Evolutionary conservation across 768 basidiomycete genomes (phyloP), one percentile per base, ranked within the genome.

Genomic region (Gyrodon lividus): DNA sequence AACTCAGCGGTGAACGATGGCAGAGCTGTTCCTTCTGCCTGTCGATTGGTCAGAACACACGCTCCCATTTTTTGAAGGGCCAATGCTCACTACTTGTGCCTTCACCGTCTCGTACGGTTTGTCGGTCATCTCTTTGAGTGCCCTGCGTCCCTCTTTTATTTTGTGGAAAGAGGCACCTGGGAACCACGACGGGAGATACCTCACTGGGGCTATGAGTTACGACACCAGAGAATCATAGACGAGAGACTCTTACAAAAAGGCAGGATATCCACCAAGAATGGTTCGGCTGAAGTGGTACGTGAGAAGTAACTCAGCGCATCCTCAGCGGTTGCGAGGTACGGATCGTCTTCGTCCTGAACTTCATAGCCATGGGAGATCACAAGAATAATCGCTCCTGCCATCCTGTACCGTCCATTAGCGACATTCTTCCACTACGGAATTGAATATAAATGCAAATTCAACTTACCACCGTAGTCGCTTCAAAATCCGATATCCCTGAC

Each of bases 101-200:
- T 72, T 74, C 2, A 74, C 74, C 39, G 66, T 74, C 1, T 66
- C 56, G 44, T 68, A 81, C 0, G 81, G 80, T 3, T 69, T 63
- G 28, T 77, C 73, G 1, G 75, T 68, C 74, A 78, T 76, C 19
- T 66, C 60, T 2, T 64, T 53, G 2, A 76, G 70, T 4, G 70
- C 20, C 12, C 6, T 24, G 14, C 49, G 34, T 59, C 66, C 66
- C 13, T 54, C 55, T 28, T 55, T 52, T 6, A 54, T 40, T 7
- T 60, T 61, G 35, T 67, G 61, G 52, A 71, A 72, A 4, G 61
- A 61, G 6, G 69, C 68, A 10, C 70, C 60, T 4, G 65, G 65
- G 35, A 65, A 55, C 64, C 65, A 65, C 24, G 55, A 58, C 4
- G 65, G 65, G 16, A 66, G 26, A 46, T 57, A 57, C 28, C 51